Base-by-base conservation (phyloP, 257 asterid species). In the Solanum pennellii region DNA sequence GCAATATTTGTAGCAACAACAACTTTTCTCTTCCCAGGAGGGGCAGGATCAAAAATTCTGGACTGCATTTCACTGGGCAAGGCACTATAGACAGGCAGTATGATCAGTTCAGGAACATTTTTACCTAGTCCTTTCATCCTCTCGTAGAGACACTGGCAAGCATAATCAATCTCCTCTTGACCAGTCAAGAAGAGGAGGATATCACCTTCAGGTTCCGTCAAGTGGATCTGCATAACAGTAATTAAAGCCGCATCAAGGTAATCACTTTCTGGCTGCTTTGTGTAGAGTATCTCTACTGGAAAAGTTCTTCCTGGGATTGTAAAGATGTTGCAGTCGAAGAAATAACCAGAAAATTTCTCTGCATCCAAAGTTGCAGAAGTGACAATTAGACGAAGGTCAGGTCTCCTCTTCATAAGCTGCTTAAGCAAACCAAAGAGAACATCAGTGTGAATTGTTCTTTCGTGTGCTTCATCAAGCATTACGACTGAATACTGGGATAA, bases 11-110 rank as follows among this genome's bases (percentile, higher is more conserved):
- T 95, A 13, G 99, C 99, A 86, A 96, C 98, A 12, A 96, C 98
- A 4, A 95, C 98, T 91, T 96, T 95, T 90, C 98, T 94, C 93
- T 95, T 96, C 83, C 99, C 99, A 4, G 94, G 98, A 88, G 99
- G 99, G n/a, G 98, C 98, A 88, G 99, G 99, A 0, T 96, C 97
- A 80, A 96, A 96, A 87, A 95, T 96, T 87, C 98, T 92, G 56
- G 98, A 95, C 90, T 96, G 99, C 98, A 96, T 96, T 92, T 96
- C 98, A 89, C 99, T 96, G 11, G 98, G 98, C 47, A 96, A 91
- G 87, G 99, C 98, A 94, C 98, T 93, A 82, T 96, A 95, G 16
- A 94, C 98, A 7, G 98, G 99, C 91, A 96, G 90, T 71, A 96
- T 96, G 69, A 96, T 96, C 89, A 96, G 91, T 89, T 96, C 97